phyloP scores from a whole-genome alignment of 352 stramenopile genomes.

The Globisporangium canariense region DNA sequence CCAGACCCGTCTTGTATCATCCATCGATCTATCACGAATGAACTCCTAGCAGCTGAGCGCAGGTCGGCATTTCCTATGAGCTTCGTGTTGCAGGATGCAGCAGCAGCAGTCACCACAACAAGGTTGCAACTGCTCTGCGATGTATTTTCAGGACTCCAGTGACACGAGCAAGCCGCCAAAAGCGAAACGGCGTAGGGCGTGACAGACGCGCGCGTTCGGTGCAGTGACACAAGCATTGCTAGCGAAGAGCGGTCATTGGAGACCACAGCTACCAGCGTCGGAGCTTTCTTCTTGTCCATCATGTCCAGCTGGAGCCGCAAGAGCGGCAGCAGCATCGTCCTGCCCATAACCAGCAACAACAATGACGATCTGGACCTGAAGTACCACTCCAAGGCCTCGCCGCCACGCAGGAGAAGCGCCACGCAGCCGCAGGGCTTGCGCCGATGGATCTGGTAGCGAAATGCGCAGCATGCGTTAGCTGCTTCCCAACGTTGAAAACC shows the following conservation, averaged over 20 bases:
- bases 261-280: not conserved
- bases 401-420: constrained; percentile 4
- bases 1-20: not conserved
- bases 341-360: constrained; percentile 4
- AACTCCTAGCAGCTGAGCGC: too few relatives aligned
- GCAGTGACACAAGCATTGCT: too few relatives aligned
- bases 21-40: not conserved
- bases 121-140: not conserved
- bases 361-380: constrained; percentile 10
- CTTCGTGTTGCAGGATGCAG: not conserved
- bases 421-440: not conserved
- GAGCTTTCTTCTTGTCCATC: not conserved
- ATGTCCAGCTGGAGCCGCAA: constrained; percentile 19
- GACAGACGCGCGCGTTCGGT: not conserved
- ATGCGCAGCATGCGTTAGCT: not conserved
- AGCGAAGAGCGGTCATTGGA: not conserved
- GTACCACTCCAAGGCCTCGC: constrained; percentile 14
- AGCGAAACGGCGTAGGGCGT: not conserved
- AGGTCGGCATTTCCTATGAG: not conserved
- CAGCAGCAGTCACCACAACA: not conserved
- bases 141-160: not conserved
- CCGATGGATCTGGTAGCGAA: constrained; percentile 22
- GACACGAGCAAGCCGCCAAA: not conserved
- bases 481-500: not conserved
- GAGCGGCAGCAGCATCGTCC: constrained; percentile 6